A percentile compares a stretch with the other conserved stretches of the same genome.
These are phyloP conservation scores for Candida maltosa DNA, from an alignment of 805 yeast genomes.

Conservation along the genomic window DNA sequence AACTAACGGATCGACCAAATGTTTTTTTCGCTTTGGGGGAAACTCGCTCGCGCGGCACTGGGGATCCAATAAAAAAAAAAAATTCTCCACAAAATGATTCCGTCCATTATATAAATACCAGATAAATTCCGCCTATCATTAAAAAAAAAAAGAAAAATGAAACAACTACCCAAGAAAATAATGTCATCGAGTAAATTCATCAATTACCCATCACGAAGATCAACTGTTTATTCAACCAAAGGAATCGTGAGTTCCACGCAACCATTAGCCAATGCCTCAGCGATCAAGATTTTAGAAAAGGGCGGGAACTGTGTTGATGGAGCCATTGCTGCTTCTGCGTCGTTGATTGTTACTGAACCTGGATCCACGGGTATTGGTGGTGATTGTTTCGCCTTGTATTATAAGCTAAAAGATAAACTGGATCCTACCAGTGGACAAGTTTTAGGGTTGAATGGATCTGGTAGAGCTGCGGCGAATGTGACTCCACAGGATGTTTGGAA, in stretches of 20 bases:
- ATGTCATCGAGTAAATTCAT: too few species aligned
- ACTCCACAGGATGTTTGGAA: slow-evolving; percentile 46
- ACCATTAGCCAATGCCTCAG: slow-evolving; percentile 75
- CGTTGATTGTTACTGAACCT: slow-evolving; percentile 54
- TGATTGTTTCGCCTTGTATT: slow-evolving; percentile 63
- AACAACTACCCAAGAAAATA: too few species aligned
- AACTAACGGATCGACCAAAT: too few species aligned
- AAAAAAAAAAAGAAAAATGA: too few species aligned
- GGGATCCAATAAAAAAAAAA: too few species aligned
- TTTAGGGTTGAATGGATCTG: slow-evolving; percentile 72
- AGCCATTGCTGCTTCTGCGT: slow-evolving; percentile 57
- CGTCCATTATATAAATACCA: too few species aligned
- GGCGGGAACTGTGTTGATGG: slow-evolving; percentile 79
- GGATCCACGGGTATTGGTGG: slow-evolving; percentile 66
- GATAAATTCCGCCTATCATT: too few species aligned
- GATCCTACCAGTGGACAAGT: slow-evolving; percentile 31
- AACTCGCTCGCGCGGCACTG: too few species aligned
- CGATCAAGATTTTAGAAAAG: slow-evolving; percentile 55
- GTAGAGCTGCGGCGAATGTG: slow-evolving; percentile 56
- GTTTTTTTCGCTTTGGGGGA: too few species aligned
- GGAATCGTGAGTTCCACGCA: slow-evolving; percentile 77
- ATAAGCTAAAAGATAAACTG: slow-evolving; percentile 41
- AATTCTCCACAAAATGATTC: too few species aligned
- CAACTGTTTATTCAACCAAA: slow-evolving; percentile 68
- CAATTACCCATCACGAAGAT: slow-evolving; percentile 56